Evolutionary conservation across 2,329 filamentous ascomycete genomes (phyloP), one percentile per base, ranked within the genome.

Genomic region (Leptographium procerum): DNA sequence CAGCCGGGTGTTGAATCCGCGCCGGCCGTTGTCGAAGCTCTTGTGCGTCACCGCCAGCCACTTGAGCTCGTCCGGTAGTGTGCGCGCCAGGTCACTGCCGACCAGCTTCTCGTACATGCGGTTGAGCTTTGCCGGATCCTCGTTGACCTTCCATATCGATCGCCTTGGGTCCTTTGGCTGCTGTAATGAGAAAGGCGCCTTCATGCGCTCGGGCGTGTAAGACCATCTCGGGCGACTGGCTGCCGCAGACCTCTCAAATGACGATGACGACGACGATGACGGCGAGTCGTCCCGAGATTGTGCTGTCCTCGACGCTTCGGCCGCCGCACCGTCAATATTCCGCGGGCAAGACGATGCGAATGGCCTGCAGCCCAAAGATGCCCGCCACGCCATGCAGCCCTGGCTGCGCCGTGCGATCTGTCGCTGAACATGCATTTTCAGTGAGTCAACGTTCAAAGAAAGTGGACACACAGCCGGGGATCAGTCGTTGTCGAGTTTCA

Each of bases 1-100:
- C 71, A 99, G 76, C 62, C 89, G 83, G 68, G 96, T 92, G 71
- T 99, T 99, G 75, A 92, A 96, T 1, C 92, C 92, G 77, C 91
- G 86, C 68, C 90, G 80, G 56, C 91, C 94, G 69, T 97, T 91
- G 70, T 99, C 92, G 69, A 96, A 97, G 73, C 91, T 96, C 82
- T 97, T 97, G 73, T 97, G 94, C 64, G 94, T 99, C 58, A 99
- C 83, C 33, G 91, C 91, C 67, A 97, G 77, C 94, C 94, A 99
- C 75, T 96, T 97, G 62, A 94, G 79, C 74, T 99, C 92, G 19
- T 96, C 91, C 2, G 87, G 85, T 59, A 99, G 77, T 70, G 94
- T 71, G 65, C 80, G 82, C 64, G 88, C 82, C 59, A 88, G 89
- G 52, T 81, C 84, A 52, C 77, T 77, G 7, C 91, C 92, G 58